Evolutionary conservation across 192 early-diverging fungal genomes (phyloP), one percentile per base, ranked within the genome.

Genomic region (Entrophospora sp.): DNA sequence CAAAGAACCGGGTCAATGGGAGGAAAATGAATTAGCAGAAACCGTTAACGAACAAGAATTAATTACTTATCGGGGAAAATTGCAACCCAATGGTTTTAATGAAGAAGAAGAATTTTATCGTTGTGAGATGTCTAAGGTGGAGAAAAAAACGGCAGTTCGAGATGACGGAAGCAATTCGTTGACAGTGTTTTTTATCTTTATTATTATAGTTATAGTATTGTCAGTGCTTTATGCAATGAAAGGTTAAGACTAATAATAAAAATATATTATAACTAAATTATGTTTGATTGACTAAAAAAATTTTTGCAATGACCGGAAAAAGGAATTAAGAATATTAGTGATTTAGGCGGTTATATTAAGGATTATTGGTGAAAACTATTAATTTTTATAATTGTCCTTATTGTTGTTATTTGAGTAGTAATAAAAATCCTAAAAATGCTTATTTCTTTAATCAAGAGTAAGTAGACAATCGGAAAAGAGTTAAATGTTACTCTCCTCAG

Each of bases 261-360:
- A 49, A 49, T 24, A 20, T 49, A 5, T 20, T 20, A n/a, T 10
- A 10, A 49, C 18, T 49, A 49, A 49, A 49, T 49, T 49, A 49
- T 49, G 48, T 49, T 49, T 49, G 48, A 24, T n/a, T 49, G 48
- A 22, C 48, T 49, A 49, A 49, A 49, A 49, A 49, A 49, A 49
- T 49, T 49, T 49, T 22, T 49, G 48, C 7, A 49, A 49, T 49
- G 48, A 49, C 48, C 48, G 6, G n/a, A 14, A n/a, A n/a, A 22
- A 49, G 48, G 48, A 24, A 49, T 49, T 49, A 49, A 24, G 6
- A 49, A 49, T 49, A 49, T 49, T 49, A 49, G 48, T 49, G 18
- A 22, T 14, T 49, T 49, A 22, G 48, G 48, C n/a, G 18, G 20
- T 22, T 49, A 49, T 49, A n/a, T 49, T 49, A 49, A 49, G 24